Evolutionary conservation across 768 basidiomycete species (phyloP), one percentile per base, ranked within the genome.

Genomic region (Tricholomella constricta): DNA sequence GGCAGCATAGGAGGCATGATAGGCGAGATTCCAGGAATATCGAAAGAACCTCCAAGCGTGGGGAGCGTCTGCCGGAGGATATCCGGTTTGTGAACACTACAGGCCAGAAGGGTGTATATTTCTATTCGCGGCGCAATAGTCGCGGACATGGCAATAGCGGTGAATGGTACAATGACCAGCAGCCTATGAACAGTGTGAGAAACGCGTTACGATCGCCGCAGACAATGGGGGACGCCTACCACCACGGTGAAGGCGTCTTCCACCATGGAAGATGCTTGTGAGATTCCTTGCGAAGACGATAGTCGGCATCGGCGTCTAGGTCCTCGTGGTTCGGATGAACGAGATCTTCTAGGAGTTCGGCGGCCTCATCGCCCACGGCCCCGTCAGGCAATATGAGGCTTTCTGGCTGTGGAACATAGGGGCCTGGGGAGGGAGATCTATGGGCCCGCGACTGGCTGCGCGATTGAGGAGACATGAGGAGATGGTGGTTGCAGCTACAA

Each of bases 91-190:
- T 83, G 80, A 12, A 78, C 77, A n/a, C 76, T 77, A 65, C 91
- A 94, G 17, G 77, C 88, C 10, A 92, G 81, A 20, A 77, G 65
- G n/a, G 86, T 89, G 67, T 84, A 89, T 38, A 93, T 72, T 64
- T 90, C 86, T 42, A 92, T 78, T 42, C 81, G 80, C 7, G 91
- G 88, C 0, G 89, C 90, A 7, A 86, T 60, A 0, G 84, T 81
- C 2, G 83, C 74, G 3, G 82, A 68, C 63, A 70, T 75, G 2
- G 81, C 84, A 7, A 84, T 74, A 2, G 84, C 73, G 11, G 77
- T 69, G 45, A 91, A 65, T 11, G 86, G 83, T 22, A 82, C 64
- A 6, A 76, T 62, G 12, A 69, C 64, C 12, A 91, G 56, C 34
- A 89, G 64, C 89, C 91, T 92, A 62, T 12, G 27, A 43, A 34